Conservation (phyloP, 306 rosid genomes). For the Begonia loranthoides region DNA sequence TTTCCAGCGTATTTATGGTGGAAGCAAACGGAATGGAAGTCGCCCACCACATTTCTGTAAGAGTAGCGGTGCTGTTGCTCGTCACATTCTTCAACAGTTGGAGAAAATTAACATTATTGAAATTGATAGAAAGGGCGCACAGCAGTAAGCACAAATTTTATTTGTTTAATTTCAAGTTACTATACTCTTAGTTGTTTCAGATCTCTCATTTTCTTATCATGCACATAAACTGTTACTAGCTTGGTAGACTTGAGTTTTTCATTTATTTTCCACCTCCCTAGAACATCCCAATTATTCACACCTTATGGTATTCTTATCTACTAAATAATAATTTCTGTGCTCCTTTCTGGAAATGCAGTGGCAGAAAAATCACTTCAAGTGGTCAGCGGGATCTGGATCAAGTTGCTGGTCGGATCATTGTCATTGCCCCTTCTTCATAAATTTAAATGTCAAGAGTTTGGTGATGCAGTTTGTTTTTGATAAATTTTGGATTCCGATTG, state of each 20-base stretch:
- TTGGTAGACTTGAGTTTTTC: too few relatives aligned
- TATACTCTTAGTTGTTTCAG: too few relatives aligned
- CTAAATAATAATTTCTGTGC: too few relatives aligned
- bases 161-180: background rate
- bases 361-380: conserved; percentile 29
- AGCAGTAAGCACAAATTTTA: conserved; percentile 20
- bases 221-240: too few relatives aligned
- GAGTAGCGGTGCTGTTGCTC: conserved; percentile 60
- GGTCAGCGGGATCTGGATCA: conserved; percentile 38
- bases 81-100: conserved; percentile 58
- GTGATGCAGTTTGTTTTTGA: too few relatives aligned
- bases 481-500: too few relatives aligned
- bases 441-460: too few relatives aligned
- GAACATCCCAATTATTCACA: too few relatives aligned
- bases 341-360: conserved; percentile 9
- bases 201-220: too few relatives aligned
- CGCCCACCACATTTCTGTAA: conserved; percentile 68
- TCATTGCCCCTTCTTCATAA: conserved; percentile 10
- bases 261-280: too few relatives aligned
- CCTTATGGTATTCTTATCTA: too few relatives aligned
- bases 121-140: conserved; percentile 29
- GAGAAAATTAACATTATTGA: conserved; percentile 40
- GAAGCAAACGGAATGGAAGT: conserved; percentile 70
- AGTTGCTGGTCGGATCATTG: conserved; percentile 33
- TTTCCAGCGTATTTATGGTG: conserved; percentile 60